Evolutionary conservation across 768 basidiomycete genomes (phyloP).

Genomic region (Obba rivulosa): DNA sequence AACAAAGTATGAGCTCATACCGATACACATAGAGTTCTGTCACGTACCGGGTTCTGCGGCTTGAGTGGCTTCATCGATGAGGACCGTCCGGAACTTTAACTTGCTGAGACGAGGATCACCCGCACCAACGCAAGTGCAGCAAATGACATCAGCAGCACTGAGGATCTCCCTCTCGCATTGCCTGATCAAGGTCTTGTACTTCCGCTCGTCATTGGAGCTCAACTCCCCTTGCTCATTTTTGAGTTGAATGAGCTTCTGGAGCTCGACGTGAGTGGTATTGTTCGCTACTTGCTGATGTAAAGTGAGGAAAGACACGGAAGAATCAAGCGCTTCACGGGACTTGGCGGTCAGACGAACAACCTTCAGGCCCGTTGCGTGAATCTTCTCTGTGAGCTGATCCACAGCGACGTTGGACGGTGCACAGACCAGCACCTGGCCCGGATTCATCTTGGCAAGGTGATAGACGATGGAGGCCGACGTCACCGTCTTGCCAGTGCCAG

Average conservation of each 20-base stretch:
- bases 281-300: conserved; percentile 97
- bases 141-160: conserved; percentile 93
- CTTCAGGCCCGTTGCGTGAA: conserved; percentile 97
- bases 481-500: conserved; percentile 98
- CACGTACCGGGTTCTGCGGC: conserved; percentile 88
- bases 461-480: conserved; percentile 99
- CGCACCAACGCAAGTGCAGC: conserved; percentile 96
- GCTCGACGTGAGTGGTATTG: conserved; percentile 90
- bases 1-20: conserved; percentile 10
- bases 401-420: conserved; percentile 99
- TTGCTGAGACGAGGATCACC: conserved; percentile 96
- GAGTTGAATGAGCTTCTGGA: conserved; percentile 96
- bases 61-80: conserved; percentile 98
- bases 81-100: conserved; percentile 95
- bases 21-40: neutral
- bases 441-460: conserved; percentile 99
- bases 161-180: conserved; percentile 98
- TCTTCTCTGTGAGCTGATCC: conserved; percentile 98
- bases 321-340: conserved; percentile 95
- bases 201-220: conserved; percentile 94
- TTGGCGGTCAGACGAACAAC: conserved; percentile 98
- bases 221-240: conserved; percentile 98
- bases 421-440: conserved; percentile 97
- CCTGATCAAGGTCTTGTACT: conserved; percentile 93
- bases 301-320: conserved; percentile 90